phyloP scores from a whole-genome alignment of 768 basidiomycete genomes.

The Boletus rex-veris region DNA sequence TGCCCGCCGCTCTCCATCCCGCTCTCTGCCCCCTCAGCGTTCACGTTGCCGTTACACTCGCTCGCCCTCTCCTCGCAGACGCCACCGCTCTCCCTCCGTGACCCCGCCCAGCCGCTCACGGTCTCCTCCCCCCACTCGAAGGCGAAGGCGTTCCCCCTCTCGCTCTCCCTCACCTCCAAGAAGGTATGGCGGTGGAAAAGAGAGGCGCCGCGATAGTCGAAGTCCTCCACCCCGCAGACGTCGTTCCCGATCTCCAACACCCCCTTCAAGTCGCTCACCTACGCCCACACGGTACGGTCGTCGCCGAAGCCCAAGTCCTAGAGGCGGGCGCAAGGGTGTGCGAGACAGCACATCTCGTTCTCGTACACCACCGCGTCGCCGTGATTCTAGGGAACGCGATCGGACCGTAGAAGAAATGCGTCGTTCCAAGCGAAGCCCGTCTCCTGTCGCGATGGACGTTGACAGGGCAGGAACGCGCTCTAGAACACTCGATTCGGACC shows the following conservation, averaged over 20 bases:
- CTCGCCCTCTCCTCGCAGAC: constrained; percentile 26
- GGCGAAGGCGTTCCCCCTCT: constrained; percentile 35
- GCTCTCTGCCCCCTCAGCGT: constrained; percentile 24
- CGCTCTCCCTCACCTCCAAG: constrained; percentile 31
- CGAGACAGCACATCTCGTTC: constrained; percentile 34
- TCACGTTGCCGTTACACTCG: constrained; percentile 26
- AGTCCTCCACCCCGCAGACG: constrained; percentile 37
- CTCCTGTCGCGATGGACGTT: constrained; percentile 24
- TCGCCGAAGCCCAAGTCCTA: constrained; percentile 44
- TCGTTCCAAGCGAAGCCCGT: constrained; percentile 26
- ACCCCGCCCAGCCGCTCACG: constrained; percentile 38
- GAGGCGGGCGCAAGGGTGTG: constrained; percentile 28
- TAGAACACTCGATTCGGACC: constrained; percentile 27
- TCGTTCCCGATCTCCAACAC: constrained; percentile 47
- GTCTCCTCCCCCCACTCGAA: constrained; percentile 39
- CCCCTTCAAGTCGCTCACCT: constrained; percentile 43
- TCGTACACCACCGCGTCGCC: constrained; percentile 34
- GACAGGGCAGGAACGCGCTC: constrained; percentile 21
- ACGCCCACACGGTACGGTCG: constrained; percentile 38
- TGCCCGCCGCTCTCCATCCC: constrained; percentile 38
- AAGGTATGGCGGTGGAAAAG: constrained; percentile 16
- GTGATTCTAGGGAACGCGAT: constrained; percentile 27
- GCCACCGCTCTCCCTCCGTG: constrained; percentile 32
- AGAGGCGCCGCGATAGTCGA: constrained; percentile 29
- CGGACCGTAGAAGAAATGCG: constrained; percentile 16